These are phyloP conservation scores for Alternaria sp. DNA, from an alignment of 2,329 filamentous ascomycete genomes.

Conservation along the genomic window DNA sequence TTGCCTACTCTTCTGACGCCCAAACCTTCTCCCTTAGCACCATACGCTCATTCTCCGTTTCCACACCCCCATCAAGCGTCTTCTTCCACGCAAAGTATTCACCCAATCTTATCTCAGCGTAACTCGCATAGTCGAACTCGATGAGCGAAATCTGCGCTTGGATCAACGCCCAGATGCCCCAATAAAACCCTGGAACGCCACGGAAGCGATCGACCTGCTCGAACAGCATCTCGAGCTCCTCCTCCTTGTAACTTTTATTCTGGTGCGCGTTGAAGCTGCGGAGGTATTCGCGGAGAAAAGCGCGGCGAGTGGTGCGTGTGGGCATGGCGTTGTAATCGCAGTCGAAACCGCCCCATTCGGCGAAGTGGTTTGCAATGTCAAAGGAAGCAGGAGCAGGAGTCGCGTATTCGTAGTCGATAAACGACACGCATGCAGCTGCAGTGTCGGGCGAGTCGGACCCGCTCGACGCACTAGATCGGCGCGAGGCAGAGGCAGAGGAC, in stretches of 20 bases:
- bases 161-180: conserved; percentile 95
- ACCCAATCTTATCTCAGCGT: conserved; percentile 82
- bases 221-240: conserved; percentile 72
- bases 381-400: conserved; percentile 94
- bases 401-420: conserved; percentile 99
- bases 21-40: conserved; percentile 81
- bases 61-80: conserved; percentile 70
- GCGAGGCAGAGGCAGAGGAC: conserved; percentile 42
- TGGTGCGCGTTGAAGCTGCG: conserved; percentile 65
- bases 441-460: conserved; percentile 38
- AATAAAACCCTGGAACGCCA: conserved; percentile 86
- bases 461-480: conserved; percentile 41
- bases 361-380: conserved; percentile 97
- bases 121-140: conserved; percentile 93
- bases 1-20: conserved; percentile 62
- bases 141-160: conserved; percentile 94
- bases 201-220: conserved; percentile 86
- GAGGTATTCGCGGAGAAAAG: conserved; percentile 86
- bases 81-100: conserved; percentile 95
- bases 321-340: conserved; percentile 89
- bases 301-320: conserved; percentile 74
- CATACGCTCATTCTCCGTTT: conserved; percentile 59
- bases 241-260: conserved; percentile 50
- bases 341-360: conserved; percentile 96
- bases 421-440: conserved; percentile 53